These are phyloP conservation scores for Chaetomiaceae sp. DNA, from an alignment of 2,329 filamentous ascomycete genomes.

Conservation along the genomic window DNA sequence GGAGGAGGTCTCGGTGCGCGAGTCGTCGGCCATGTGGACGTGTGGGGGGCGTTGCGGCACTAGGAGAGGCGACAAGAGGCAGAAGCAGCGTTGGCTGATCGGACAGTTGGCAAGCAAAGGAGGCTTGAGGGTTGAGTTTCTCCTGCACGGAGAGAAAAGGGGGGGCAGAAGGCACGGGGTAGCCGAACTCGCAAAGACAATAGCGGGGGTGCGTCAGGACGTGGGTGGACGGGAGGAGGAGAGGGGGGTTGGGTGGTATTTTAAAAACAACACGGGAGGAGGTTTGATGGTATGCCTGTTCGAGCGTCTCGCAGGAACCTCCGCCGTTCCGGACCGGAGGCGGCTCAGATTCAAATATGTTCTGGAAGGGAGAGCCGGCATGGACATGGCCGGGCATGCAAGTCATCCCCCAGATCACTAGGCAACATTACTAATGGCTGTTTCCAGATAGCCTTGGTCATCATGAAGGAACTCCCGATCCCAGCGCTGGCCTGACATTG, in stretches of 20 bases:
- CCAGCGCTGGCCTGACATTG: constrained; percentile 14
- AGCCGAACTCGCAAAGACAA: constrained; percentile 1
- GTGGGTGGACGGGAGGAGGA: constrained; percentile 2
- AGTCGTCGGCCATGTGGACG: constrained; percentile 28
- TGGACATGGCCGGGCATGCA: not conserved
- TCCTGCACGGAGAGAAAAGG: not conserved
- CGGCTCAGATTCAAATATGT: constrained; percentile 7
- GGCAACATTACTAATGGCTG: constrained; percentile 17
- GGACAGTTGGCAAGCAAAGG: not conserved
- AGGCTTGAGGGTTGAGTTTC: not conserved
- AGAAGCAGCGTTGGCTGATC: not conserved
- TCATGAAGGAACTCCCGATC: constrained; percentile 2
- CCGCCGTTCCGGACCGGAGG: constrained; percentile 6
- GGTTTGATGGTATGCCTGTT: constrained; percentile 9
- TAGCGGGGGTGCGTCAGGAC: constrained; percentile 7
- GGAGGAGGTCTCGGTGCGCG: constrained; percentile 34
- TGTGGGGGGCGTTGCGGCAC: not conserved
- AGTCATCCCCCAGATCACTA: constrained; percentile 3
- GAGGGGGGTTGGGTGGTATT: constrained; percentile 13
- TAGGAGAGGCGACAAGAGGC: not conserved
- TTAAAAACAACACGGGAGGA: constrained; percentile 9
- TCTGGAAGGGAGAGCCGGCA: not conserved
- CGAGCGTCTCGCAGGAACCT: constrained; percentile 14
- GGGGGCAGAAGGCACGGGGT: not conserved
- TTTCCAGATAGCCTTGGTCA: constrained; percentile 12